Conservation (phyloP, 2,329 filamentous ascomycete species). For the Talaromyces sp. region DNA sequence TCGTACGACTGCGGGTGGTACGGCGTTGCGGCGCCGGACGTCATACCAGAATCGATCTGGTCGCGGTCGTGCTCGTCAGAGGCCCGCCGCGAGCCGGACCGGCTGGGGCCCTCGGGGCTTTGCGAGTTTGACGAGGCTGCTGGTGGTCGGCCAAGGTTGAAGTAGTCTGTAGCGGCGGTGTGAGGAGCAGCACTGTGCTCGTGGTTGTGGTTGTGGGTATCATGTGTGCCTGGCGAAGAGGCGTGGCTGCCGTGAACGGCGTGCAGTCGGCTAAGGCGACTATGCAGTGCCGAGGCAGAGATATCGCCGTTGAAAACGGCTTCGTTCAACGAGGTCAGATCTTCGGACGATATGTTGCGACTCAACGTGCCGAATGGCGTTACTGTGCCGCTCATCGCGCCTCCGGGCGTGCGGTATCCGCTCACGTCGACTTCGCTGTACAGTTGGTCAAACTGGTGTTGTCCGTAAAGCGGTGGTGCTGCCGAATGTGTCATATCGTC, state of each 20-base stretch:
- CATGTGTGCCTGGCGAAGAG: slow-evolving; percentile 21
- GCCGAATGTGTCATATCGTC: slow-evolving; percentile 49
- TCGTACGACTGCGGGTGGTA: slow-evolving; percentile 47
- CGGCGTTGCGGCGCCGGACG: slow-evolving; percentile 39
- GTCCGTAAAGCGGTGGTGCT: slow-evolving; percentile 88
- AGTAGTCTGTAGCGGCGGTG: slow-evolving; percentile 25
- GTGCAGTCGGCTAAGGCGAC: slow-evolving; percentile 57
- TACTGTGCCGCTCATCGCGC: slow-evolving; percentile 61
- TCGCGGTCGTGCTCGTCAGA: slow-evolving; percentile 46
- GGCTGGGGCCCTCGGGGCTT: slow-evolving; percentile 22
- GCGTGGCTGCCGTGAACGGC: slow-evolving; percentile 22
- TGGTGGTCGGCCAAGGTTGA: slow-evolving; percentile 15
- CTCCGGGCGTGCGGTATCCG: slow-evolving; percentile 75
- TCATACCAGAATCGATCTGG: slow-evolving; percentile 27
- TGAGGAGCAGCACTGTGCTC: slow-evolving; percentile 15
- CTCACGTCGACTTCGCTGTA: slow-evolving; percentile 81
- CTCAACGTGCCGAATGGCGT: slow-evolving; percentile 70
- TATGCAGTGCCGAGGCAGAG: slow-evolving; percentile 63
- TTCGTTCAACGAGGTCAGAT: slow-evolving; percentile 59
- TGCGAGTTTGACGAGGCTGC: slow-evolving; percentile 19
- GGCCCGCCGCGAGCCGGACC: slow-evolving; percentile 36
- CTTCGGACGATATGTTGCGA: slow-evolving; percentile 74
- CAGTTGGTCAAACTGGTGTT: slow-evolving; percentile 82
- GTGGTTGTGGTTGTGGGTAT: slow-evolving; percentile 12
- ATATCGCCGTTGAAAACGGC: slow-evolving; percentile 50